These are phyloP conservation scores for Lindgomyces ingoldianus DNA, from an alignment of 495 filamentous ascomycete species.

Conservation along the genomic window DNA sequence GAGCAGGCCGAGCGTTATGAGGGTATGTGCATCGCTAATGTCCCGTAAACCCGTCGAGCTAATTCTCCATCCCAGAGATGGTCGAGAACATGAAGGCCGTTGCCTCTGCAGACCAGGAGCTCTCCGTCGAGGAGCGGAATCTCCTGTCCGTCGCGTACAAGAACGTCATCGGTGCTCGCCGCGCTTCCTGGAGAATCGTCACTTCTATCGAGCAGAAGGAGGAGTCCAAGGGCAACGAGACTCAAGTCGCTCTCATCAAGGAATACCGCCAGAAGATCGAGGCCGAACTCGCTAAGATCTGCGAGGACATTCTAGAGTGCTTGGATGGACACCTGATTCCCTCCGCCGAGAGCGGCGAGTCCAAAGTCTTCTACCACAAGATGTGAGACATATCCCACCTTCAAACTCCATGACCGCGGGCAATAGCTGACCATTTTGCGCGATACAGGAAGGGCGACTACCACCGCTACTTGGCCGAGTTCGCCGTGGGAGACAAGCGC, in stretches of 20 bases:
- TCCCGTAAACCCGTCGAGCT: background rate
- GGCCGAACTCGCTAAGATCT: slow-evolving; percentile 97
- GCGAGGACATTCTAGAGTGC: slow-evolving; percentile 96
- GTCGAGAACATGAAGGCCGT: slow-evolving; percentile 99
- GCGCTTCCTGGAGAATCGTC: slow-evolving; percentile 99
- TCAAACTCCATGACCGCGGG: background rate
- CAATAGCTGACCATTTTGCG: slow-evolving; percentile 3
- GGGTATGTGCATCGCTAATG: slow-evolving; percentile 63
- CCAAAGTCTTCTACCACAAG: slow-evolving; percentile 99
- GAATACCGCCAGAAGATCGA: slow-evolving; percentile 99
- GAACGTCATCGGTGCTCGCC: slow-evolving; percentile 98
- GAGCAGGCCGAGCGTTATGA: slow-evolving; percentile 99
- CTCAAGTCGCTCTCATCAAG: slow-evolving; percentile 93
- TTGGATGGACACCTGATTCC: slow-evolving; percentile 96
- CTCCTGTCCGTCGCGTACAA: slow-evolving; percentile 99
- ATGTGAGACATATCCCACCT: slow-evolving; percentile 62
- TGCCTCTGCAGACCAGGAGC: slow-evolving; percentile 93
- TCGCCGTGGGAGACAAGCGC: slow-evolving; percentile 98
- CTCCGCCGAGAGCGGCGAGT: slow-evolving; percentile 94
- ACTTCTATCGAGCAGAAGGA: slow-evolving; percentile 99
- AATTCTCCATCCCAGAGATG: slow-evolving; percentile 70
- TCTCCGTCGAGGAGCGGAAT: slow-evolving; percentile 98
- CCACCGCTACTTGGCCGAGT: slow-evolving; percentile 99
- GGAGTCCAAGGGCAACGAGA: slow-evolving; percentile 98
- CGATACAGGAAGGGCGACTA: slow-evolving; percentile 94